These are phyloP conservation scores for Salisapilia sapeloensis DNA, from an alignment of 352 stramenopile species.

Conservation along the genomic window DNA sequence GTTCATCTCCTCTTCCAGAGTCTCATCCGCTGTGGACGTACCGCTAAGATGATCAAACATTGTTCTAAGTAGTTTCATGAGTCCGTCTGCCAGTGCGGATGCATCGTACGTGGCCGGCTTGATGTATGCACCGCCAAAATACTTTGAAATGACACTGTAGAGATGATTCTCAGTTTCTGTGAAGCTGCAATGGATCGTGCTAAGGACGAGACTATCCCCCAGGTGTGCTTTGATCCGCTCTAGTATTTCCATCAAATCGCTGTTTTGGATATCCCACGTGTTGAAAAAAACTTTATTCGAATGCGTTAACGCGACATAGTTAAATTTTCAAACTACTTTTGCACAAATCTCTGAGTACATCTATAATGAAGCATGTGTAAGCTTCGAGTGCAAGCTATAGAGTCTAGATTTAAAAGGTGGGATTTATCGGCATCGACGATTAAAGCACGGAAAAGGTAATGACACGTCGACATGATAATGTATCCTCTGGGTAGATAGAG, in stretches of 20 bases:
- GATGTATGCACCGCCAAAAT: slow-evolving; percentile 40
- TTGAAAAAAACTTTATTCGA: no score
- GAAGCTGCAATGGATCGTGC: slow-evolving; percentile 45
- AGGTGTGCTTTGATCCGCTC: slow-evolving; percentile 27
- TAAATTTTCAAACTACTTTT: no score
- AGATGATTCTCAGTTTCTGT: slow-evolving; percentile 24
- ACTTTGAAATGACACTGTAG: slow-evolving; percentile 35
- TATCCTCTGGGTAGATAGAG: no score
- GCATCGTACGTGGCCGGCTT: slow-evolving; percentile 17
- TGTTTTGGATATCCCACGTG: slow-evolving; percentile 22
- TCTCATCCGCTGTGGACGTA: not conserved
- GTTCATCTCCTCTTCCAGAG: no score
- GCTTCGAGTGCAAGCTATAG: no score
- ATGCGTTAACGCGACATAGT: no score
- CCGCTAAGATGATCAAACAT: slow-evolving; percentile 23
- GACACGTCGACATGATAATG: no score
- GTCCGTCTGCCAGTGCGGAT: slow-evolving; percentile 13
- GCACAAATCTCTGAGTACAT: no score
- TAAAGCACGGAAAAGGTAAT: no score
- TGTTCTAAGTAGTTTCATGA: slow-evolving; percentile 34
- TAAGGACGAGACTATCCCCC: slow-evolving; percentile 30
- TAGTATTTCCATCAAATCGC: slow-evolving; percentile 36
- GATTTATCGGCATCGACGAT: no score
- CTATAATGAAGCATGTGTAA: no score
- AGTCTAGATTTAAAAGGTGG: no score